Conservation (phyloP, 1,139 yeast genomes). For the Pneumocystis wakefieldiae region DNA sequence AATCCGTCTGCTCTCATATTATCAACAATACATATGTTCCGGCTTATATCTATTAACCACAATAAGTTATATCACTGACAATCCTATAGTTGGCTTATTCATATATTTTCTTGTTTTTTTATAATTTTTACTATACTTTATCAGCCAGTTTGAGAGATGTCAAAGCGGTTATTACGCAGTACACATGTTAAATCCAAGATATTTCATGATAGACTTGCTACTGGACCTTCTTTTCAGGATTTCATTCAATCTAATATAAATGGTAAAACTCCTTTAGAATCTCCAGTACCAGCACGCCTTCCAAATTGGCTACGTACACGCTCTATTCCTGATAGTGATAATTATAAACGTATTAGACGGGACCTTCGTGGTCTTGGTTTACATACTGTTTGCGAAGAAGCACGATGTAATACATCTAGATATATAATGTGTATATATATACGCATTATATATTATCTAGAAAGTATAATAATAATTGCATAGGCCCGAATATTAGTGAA, state of each 20-base stretch:
- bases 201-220: not conserved
- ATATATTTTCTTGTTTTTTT: too few relatives aligned
- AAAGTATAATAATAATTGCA: not conserved
- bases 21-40: too few relatives aligned
- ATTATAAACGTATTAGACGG: conserved; percentile 61
- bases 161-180: not conserved
- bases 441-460: not conserved
- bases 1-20: too few relatives aligned
- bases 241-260: too few relatives aligned
- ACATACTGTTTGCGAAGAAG: conserved; percentile 87
- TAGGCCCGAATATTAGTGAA: conserved; percentile 84
- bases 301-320: conserved; percentile 94
- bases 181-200: not conserved
- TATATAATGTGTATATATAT: not conserved
- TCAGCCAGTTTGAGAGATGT: too few relatives aligned
- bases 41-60: too few relatives aligned
- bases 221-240: not conserved
- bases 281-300: conserved; percentile 22
- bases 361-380: conserved; percentile 80
- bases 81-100: too few relatives aligned
- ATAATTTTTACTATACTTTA: too few relatives aligned
- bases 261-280: not conserved
- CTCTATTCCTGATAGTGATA: conserved; percentile 71
- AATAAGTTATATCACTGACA: too few relatives aligned
- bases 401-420: conserved; percentile 45